These are phyloP conservation scores for Cladophialophora chaetospira DNA, from an alignment of 2,329 filamentous ascomycete species.

Conservation along the genomic window DNA sequence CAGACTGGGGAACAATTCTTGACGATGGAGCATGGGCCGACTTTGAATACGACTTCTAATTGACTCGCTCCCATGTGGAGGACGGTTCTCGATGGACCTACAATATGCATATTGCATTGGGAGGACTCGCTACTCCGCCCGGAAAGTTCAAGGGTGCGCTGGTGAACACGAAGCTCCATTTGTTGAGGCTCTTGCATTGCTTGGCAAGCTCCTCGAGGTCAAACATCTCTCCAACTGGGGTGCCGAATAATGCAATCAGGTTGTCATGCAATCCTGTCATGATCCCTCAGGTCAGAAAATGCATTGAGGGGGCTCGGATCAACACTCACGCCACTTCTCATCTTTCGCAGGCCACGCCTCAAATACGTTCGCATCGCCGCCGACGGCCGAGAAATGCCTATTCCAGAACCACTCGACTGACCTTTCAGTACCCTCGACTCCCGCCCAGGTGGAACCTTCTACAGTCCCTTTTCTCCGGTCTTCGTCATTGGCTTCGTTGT, in stretches of 20 bases:
- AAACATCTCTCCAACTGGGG: constrained; percentile 34
- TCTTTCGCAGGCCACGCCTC: constrained; percentile 60
- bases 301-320: not conserved
- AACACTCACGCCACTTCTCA: constrained; percentile 12
- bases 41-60: constrained; percentile 25
- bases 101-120: constrained; percentile 31
- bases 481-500: constrained; percentile 49
- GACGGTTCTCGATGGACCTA: not conserved
- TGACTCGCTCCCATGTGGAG: not conserved
- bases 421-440: constrained; percentile 55
- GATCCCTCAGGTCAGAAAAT: constrained; percentile 8
- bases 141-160: constrained; percentile 46
- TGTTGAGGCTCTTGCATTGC: constrained; percentile 39
- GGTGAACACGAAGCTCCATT: constrained; percentile 46
- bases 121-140: constrained; percentile 45
- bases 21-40: constrained; percentile 25
- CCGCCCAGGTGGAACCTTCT: constrained; percentile 46
- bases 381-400: constrained; percentile 66
- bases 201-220: constrained; percentile 43
- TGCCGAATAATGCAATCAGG: constrained; percentile 32
- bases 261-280: constrained; percentile 29
- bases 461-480: constrained; percentile 39
- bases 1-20: constrained; percentile 23
- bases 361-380: constrained; percentile 64
- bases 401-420: constrained; percentile 69